These are phyloP conservation scores for Pyronema domesticum DNA, from an alignment of 495 filamentous ascomycete genomes.

Conservation along the genomic window DNA sequence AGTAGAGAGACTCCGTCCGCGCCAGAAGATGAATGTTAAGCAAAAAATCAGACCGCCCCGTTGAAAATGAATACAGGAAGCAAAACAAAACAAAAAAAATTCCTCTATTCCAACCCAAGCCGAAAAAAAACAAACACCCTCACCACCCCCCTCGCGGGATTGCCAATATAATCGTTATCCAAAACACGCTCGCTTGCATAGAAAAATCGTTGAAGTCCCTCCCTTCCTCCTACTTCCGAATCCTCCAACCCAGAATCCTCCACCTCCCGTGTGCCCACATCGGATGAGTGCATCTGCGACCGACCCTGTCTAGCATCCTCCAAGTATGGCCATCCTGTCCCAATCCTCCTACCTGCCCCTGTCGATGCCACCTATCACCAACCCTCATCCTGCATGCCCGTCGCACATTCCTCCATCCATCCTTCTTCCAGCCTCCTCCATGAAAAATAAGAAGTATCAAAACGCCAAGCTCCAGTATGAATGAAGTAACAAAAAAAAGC, in stretches of 20 bases:
- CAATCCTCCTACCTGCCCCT: neutral
- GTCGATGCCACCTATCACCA: conserved; percentile 13
- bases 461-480: conserved; percentile 1
- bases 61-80: neutral
- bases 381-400: neutral
- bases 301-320: no score
- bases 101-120: conserved; percentile 4
- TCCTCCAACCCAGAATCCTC: neutral
- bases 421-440: neutral
- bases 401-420: neutral
- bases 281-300: no score
- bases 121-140: conserved; percentile 8
- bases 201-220: conserved; percentile 11
- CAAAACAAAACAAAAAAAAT: neutral
- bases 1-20: no score
- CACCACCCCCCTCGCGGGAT: conserved; percentile 6
- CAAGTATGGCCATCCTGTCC: no score
- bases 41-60: no score
- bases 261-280: no score
- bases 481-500: neutral
- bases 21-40: no score
- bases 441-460: neutral
- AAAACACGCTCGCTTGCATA: neutral
- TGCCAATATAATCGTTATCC: conserved; percentile 1
- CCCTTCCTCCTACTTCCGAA: neutral